Percentiles rank a stretch among this genome's conserved stretches.
Conservation (phyloP, 768 basidiomycete species). For the Boletus eberwhitei region DNA sequence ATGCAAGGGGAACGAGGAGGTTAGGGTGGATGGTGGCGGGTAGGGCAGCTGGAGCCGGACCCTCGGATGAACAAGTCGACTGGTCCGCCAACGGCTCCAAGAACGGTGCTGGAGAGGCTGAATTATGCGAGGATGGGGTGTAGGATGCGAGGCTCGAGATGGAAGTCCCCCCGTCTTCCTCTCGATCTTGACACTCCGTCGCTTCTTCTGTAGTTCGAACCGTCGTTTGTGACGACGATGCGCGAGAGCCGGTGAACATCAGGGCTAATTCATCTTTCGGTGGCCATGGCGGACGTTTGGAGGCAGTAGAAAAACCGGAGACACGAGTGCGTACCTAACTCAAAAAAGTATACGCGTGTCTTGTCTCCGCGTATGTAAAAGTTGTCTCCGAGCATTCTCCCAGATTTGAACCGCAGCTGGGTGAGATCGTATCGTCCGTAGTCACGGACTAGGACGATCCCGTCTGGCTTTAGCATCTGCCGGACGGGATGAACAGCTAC, state of each 20-base stretch:
- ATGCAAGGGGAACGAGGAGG: conserved; percentile 29
- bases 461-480: conserved; percentile 89
- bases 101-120: background rate
- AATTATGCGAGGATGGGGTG: conserved; percentile 7
- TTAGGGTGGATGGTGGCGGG: conserved; percentile 32
- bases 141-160: conserved; percentile 1
- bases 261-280: conserved; percentile 69
- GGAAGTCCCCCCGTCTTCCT: conserved; percentile 12
- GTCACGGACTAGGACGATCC: conserved; percentile 81
- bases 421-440: conserved; percentile 95
- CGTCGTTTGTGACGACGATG: conserved; percentile 33
- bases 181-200: conserved; percentile 31
- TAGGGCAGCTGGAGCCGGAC: background rate
- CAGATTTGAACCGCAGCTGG: conserved; percentile 87
- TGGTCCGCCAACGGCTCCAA: background rate
- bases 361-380: conserved; percentile 97
- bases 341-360: conserved; percentile 97
- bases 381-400: conserved; percentile 86
- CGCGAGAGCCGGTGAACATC: conserved; percentile 67
- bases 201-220: conserved; percentile 32
- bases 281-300: background rate
- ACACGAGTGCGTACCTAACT: conserved; percentile 52
- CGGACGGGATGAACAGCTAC: background rate
- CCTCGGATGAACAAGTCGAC: background rate
- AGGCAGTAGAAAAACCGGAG: background rate